Conservation (phyloP, 129 eudicot species). For the Arctium lappa region DNA sequence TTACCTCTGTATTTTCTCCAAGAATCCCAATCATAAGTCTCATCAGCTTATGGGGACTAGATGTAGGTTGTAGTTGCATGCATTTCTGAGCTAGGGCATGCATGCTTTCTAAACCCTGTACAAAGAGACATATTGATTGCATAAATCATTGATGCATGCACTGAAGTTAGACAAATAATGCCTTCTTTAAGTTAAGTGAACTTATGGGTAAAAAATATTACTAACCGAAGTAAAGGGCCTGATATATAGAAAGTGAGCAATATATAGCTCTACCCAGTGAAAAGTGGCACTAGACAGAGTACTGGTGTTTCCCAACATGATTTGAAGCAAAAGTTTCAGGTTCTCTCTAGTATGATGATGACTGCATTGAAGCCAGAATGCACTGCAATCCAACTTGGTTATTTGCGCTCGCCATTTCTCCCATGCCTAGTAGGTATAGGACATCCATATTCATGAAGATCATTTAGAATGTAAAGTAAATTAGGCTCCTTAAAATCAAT, state of each 20-base stretch:
- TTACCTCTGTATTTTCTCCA: constrained; percentile 93
- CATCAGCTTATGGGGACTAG: constrained; percentile 61
- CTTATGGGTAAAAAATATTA: constrained; percentile 1
- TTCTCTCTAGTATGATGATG: constrained; percentile 76
- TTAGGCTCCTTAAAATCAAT: background rate
- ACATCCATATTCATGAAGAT: background rate
- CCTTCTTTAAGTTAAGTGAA: background rate
- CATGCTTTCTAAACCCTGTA: constrained; percentile 97
- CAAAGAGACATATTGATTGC: background rate
- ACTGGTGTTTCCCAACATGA: constrained; percentile 71
- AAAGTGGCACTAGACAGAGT: constrained; percentile 64
- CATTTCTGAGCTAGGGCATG: constrained; percentile 86
- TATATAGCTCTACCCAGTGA: constrained; percentile 87
- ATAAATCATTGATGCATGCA: constrained; percentile 1
- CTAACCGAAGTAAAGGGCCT: constrained; percentile 94
- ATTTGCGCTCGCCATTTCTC: constrained; percentile 95
- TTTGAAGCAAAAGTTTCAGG: constrained; percentile 71
- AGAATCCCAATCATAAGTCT: constrained; percentile 73
- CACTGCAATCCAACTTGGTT: constrained; percentile 93
- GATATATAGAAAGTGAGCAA: constrained; percentile 78
- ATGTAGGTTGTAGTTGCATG: constrained; percentile 64
- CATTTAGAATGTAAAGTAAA: background rate
- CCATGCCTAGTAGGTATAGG: constrained; percentile 65
- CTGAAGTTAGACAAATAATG: background rate
- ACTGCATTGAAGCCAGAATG: constrained; percentile 93